Evolutionary conservation across 495 filamentous ascomycete genomes (phyloP).

Genomic region (Hypoxylon intermedium): DNA sequence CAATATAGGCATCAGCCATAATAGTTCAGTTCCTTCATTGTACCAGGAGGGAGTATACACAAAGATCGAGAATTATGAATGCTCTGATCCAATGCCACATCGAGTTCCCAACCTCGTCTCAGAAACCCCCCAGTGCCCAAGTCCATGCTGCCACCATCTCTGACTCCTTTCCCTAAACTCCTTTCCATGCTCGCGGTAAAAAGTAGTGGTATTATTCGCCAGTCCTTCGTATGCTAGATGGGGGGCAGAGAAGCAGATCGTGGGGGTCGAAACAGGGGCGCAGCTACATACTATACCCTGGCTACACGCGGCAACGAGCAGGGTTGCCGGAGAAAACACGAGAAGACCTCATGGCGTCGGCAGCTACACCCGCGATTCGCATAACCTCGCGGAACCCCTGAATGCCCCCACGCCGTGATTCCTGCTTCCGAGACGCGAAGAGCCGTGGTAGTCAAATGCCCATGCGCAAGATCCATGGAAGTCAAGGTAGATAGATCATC

Average conservation of each 20-base stretch:
- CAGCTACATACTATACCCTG: conserved; percentile 6
- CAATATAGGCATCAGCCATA: conserved; percentile 16
- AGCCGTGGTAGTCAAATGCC: not conserved
- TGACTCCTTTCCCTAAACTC: not conserved
- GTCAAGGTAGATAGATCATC: too few relatives aligned
- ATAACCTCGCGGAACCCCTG: conserved; percentile 18
- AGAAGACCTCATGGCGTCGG: too few relatives aligned
- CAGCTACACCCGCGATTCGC: too few relatives aligned
- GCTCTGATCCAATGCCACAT: conserved; percentile 15
- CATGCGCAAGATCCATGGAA: too few relatives aligned
- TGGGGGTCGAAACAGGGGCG: conserved; percentile 11
- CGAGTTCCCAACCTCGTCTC: not conserved
- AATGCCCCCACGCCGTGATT: not conserved
- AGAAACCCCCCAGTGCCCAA: not conserved
- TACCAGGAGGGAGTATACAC: conserved; percentile 12
- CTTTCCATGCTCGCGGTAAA: not conserved
- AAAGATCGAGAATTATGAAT: conserved; percentile 18
- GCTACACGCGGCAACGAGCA: too few relatives aligned
- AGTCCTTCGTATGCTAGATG: conserved; percentile 6
- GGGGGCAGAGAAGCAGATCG: not conserved
- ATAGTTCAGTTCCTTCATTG: conserved; percentile 5
- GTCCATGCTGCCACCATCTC: conserved; percentile 9
- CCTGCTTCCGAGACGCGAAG: conserved; percentile 3
- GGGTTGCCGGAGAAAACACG: too few relatives aligned
- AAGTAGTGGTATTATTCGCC: not conserved